Percentiles rank a stretch among this genome's conserved stretches.
Evolutionary conservation across 108 stramenopile species (phyloP).

Genomic region (Phaeodactylum tricornutum): DNA sequence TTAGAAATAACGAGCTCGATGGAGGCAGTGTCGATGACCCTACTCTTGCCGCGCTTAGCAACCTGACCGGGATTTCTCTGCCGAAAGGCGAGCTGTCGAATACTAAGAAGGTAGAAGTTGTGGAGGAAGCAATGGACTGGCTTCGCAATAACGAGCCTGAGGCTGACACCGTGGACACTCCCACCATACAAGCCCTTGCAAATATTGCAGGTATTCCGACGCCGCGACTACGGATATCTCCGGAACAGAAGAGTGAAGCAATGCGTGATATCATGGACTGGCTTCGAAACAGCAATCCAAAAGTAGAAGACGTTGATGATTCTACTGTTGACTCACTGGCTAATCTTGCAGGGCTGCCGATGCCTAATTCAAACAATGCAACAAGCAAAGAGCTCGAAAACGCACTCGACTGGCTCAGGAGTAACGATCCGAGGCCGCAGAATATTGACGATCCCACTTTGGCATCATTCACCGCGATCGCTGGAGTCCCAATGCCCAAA

Average conservation of each 20-base stretch:
- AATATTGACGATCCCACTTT: slow-evolving; percentile 4
- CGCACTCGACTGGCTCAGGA: slow-evolving; percentile 5
- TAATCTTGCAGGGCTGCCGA: slow-evolving; percentile 7
- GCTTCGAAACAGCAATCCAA: slow-evolving; percentile 14
- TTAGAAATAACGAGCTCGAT: slow-evolving; percentile 1
- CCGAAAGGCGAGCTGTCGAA: not conserved
- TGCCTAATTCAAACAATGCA: not conserved
- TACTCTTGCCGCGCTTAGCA: not conserved
- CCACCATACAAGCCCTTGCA: slow-evolving; percentile 4
- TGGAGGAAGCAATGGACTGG: slow-evolving; percentile 26
- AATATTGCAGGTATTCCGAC: slow-evolving; percentile 13
- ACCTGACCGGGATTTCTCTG: not conserved
- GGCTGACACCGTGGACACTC: slow-evolving; percentile 1
- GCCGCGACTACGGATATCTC: not conserved
- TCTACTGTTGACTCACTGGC: slow-evolving; percentile 2
- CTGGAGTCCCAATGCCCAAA: slow-evolving; percentile 8
- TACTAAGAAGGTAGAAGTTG: slow-evolving; percentile 1
- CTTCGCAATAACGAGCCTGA: slow-evolving; percentile 13
- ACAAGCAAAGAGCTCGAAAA: slow-evolving; percentile 1
- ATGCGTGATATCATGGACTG: slow-evolving; percentile 18
- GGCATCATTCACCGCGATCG: not conserved
- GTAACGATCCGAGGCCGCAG: not conserved
- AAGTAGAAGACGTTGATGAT: slow-evolving; percentile 7
- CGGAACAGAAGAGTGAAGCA: slow-evolving; percentile 2
- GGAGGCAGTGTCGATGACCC: slow-evolving; percentile 7